Evolutionary conservation across 129 eudicot genomes (phyloP), one percentile per base, ranked within the genome.

Genomic region (Mikania micrantha): DNA sequence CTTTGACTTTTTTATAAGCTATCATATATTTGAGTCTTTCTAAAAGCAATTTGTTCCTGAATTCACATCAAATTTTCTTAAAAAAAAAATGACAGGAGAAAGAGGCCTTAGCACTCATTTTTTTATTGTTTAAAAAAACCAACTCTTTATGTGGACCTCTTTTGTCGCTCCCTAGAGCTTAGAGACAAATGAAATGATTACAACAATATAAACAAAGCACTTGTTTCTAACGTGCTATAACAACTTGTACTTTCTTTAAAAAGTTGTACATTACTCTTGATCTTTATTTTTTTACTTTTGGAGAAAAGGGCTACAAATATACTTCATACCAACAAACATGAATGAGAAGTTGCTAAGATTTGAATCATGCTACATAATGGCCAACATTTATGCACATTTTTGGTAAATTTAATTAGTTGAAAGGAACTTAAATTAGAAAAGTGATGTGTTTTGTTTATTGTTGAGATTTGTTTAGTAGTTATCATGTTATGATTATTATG

Each of bases 301-400:
- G 17, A 56, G 47, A 57, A 56, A 58, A 7, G 21, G 28, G 19
- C 45, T n/a, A 13, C 2, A 13, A 11, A 9, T 8, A 32, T 9
- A 48, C 35, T 10, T 9, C 25, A 9, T 47, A 47, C 44, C 66
- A 38, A 74, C 47, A 66, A 74, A 61, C 59, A 34, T 32, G 64
- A 34, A 52, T 34, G 31, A 70, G 25, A 25, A 54, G 4, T 24
- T 54, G 17, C 57, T 49, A 49, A 49, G 47, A 74, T 65, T 31
- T 40, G 71, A 28, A 47, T 36, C 63, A 35, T 73, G 73, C 38
- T 64, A 39, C 58, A n/a, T 53, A 41, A 45, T 65, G 67, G 67
- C 73, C 66, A 74, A 65, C 73, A 64, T 74, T 13, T 41, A 54
- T 74, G 66, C 60, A 74, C 45, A 54, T 41, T 66, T 74, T 41